Evolutionary conservation across 352 stramenopile genomes (phyloP).

Genomic region (Halophytophthora batemanensis): DNA sequence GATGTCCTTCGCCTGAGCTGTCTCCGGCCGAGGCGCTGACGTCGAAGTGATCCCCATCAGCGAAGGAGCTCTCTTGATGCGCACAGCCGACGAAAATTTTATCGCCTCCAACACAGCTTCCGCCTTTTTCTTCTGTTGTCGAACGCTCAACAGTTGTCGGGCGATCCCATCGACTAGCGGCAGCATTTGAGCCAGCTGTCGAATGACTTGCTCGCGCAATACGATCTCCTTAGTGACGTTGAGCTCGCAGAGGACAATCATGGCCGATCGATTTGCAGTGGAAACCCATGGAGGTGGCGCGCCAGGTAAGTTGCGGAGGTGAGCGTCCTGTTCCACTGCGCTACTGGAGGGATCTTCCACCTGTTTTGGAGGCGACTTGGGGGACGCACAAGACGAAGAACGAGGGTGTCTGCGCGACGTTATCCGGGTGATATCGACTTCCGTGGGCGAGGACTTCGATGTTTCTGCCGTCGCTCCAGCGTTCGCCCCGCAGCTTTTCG

Average conservation of each 20-base stretch:
- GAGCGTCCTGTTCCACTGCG: not conserved
- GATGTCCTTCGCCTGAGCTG: constrained; percentile 1
- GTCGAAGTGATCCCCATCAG: constrained; percentile 17
- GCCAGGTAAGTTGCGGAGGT: not conserved
- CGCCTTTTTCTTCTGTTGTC: constrained; percentile 21
- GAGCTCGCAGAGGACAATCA: constrained; percentile 45
- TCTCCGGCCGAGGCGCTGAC: constrained; percentile 6
- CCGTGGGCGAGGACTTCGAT: constrained; percentile 11
- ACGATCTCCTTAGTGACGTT: constrained; percentile 57
- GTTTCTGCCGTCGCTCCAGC: not conserved
- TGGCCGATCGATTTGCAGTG: constrained; percentile 20
- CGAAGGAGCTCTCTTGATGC: constrained; percentile 20
- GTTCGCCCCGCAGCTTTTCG: not conserved
- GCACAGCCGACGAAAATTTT: constrained; percentile 14
- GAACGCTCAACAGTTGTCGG: constrained; percentile 25
- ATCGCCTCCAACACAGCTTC: constrained; percentile 8
- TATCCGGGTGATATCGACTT: constrained; percentile 10
- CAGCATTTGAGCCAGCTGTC: constrained; percentile 34
- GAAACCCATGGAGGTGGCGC: constrained; percentile 15
- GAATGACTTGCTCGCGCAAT: constrained; percentile 49
- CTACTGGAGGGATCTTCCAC: not conserved
- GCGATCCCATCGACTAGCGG: constrained; percentile 24
- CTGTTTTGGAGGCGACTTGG: not conserved
- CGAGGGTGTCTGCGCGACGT: constrained; percentile 2
- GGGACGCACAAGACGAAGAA: constrained; percentile 1